Evolutionary conservation across 2,329 filamentous ascomycete species (phyloP).

Genomic region (Colletotrichum magnum): DNA sequence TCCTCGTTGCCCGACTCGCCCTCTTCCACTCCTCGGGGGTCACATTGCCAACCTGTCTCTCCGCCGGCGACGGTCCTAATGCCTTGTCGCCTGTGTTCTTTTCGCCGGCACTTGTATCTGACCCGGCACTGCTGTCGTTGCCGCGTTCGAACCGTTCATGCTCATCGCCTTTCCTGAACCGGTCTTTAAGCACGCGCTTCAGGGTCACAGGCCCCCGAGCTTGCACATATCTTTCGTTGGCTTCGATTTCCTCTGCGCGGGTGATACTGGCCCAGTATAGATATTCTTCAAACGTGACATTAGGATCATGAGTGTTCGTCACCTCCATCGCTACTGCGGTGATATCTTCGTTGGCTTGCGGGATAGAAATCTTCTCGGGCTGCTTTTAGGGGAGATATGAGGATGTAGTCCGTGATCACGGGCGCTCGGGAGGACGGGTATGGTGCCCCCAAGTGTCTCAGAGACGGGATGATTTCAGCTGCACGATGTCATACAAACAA

Average conservation of each 20-base stretch:
- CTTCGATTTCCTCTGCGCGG: slow-evolving; percentile 42
- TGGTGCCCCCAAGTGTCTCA: slow-evolving; percentile 26
- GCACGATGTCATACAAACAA: neutral
- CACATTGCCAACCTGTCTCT: slow-evolving; percentile 31
- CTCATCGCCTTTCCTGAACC: slow-evolving; percentile 40
- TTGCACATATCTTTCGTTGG: slow-evolving; percentile 30
- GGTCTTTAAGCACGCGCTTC: slow-evolving; percentile 37
- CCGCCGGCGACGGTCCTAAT: neutral
- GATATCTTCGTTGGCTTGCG: neutral
- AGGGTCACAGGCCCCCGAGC: slow-evolving; percentile 37
- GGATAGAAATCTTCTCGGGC: neutral
- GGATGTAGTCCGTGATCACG: slow-evolving; percentile 21
- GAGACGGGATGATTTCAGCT: slow-evolving; percentile 28
- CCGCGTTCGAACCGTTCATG: slow-evolving; percentile 29
- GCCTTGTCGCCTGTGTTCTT: slow-evolving; percentile 19
- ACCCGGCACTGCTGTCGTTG: neutral
- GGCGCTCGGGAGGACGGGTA: slow-evolving; percentile 14
- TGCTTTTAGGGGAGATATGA: neutral
- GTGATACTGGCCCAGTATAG: slow-evolving; percentile 46
- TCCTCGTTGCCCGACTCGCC: slow-evolving; percentile 60
- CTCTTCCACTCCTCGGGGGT: slow-evolving; percentile 60
- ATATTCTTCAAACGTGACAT: slow-evolving; percentile 46
- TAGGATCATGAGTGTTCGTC: slow-evolving; percentile 41
- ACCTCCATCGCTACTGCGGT: slow-evolving; percentile 6
- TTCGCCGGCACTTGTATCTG: neutral